Conservation (phyloP, 306 rosid genomes). For the Gleditsia sinensis region DNA sequence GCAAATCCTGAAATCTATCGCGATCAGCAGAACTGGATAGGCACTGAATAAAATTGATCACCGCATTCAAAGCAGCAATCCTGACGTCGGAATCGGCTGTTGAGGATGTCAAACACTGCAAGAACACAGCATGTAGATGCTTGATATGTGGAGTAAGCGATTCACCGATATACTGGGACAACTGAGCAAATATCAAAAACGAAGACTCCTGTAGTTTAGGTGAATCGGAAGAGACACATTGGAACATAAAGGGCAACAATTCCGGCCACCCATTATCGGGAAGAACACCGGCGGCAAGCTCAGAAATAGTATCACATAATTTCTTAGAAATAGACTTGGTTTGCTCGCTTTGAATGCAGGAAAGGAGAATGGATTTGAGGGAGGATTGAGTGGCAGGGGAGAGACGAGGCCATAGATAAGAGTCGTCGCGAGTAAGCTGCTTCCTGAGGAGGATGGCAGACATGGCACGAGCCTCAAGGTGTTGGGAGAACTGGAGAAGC, state of each 20-base stretch:
- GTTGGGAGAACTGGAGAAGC: constrained; percentile 76
- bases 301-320: constrained; percentile 86
- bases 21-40: constrained; percentile 74
- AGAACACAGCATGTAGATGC: constrained; percentile 71
- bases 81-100: constrained; percentile 65
- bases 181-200: constrained; percentile 81
- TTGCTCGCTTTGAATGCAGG: constrained; percentile 73
- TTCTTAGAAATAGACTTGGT: constrained; percentile 83
- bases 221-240: constrained; percentile 80
- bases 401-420: constrained; percentile 90
- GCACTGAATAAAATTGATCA: constrained; percentile 89
- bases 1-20: constrained; percentile 85
- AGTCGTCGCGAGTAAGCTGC: constrained; percentile 92
- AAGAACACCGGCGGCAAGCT: constrained; percentile 85
- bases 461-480: constrained; percentile 85
- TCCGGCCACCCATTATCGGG: constrained; percentile 94
- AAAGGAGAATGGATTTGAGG: constrained; percentile 71
- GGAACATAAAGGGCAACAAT: constrained; percentile 85
- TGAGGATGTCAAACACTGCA: constrained; percentile 64
- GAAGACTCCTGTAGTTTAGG: constrained; percentile 88
- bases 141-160: constrained; percentile 74
- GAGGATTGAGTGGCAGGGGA: constrained; percentile 57
- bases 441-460: constrained; percentile 92
- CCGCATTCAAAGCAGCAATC: constrained; percentile 89
- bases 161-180: constrained; percentile 91